phyloP scores from a whole-genome alignment of 2,329 filamentous ascomycete species.

The Paecilomyces variotii region DNA sequence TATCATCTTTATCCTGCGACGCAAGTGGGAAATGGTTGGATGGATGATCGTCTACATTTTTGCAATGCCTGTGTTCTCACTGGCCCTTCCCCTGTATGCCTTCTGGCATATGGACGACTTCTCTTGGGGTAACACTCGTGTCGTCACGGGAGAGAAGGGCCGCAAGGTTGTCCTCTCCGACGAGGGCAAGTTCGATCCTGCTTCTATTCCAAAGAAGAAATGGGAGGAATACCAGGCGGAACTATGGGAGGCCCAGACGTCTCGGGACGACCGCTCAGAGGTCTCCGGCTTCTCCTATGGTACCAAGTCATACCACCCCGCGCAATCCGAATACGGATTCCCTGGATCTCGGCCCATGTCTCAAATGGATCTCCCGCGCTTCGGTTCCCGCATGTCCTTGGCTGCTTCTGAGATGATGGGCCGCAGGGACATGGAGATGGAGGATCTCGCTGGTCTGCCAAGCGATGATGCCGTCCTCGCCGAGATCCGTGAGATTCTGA shows the following conservation, averaged over 20 bases:
- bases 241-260: conserved; percentile 94
- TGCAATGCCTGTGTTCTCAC: conserved; percentile 85
- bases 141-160: conserved; percentile 89
- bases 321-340: conserved; percentile 64
- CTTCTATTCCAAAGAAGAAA: conserved; percentile 89
- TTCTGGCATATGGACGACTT: conserved; percentile 99
- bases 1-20: conserved; percentile 89
- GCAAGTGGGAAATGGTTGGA: conserved; percentile 99
- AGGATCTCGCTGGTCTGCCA: conserved; percentile 67
- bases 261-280: conserved; percentile 73
- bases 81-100: conserved; percentile 81
- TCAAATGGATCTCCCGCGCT: conserved; percentile 50
- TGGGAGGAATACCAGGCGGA: conserved; percentile 99
- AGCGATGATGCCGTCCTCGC: conserved; percentile 82
- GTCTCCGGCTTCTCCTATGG: conserved; percentile 90
- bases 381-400: conserved; percentile 67
- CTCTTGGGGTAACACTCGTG: conserved; percentile 97
- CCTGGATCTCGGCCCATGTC: conserved; percentile 54
- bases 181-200: conserved; percentile 95
- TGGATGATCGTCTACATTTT: conserved; percentile 97
- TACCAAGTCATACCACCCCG: conserved; percentile 64
- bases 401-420: conserved; percentile 65
- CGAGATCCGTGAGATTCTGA: conserved; percentile 89
- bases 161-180: conserved; percentile 89
- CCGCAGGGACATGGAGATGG: conserved; percentile 64